These are phyloP conservation scores for Ophiorrhiza pumila DNA, from an alignment of 257 asterid species.

Conservation along the genomic window DNA sequence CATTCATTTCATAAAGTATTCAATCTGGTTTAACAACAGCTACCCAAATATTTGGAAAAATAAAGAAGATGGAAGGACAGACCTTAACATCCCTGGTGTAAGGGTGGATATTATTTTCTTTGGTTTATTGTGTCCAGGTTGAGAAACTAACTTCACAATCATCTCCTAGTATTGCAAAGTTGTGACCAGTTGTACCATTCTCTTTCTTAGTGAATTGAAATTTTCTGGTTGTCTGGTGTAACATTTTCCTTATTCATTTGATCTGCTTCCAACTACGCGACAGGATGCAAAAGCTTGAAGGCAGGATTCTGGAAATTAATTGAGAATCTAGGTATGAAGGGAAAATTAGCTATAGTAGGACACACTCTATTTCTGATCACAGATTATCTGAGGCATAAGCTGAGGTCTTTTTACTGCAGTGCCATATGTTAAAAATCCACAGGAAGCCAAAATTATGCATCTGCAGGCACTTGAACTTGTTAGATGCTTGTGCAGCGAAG, in stretches of 20 bases:
- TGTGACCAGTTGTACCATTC: neutral
- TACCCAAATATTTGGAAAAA: too few relatives aligned
- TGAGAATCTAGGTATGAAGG: conserved; percentile 16
- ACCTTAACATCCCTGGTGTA: too few relatives aligned
- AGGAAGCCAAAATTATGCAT: conserved; percentile 29
- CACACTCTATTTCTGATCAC: conserved; percentile 1
- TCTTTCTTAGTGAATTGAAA: neutral
- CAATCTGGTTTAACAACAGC: too few relatives aligned
- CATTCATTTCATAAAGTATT: too few relatives aligned
- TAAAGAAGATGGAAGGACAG: neutral
- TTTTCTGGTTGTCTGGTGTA: neutral
- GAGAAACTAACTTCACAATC: neutral
- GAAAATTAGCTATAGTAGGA: neutral
- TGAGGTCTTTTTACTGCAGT: conserved; percentile 21
- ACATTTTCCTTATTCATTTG: neutral
- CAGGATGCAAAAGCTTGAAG: conserved; percentile 24
- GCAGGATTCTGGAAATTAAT: conserved; percentile 23
- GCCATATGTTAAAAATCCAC: conserved; percentile 18
- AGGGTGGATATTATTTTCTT: neutral
- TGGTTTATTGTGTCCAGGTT: too few relatives aligned
- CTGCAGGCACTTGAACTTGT: conserved; percentile 31
- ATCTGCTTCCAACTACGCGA: conserved; percentile 2
- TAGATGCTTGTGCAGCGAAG: conserved; percentile 31
- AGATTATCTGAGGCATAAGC: neutral
- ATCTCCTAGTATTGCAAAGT: neutral